phyloP scores from a whole-genome alignment of 768 basidiomycete genomes.

The Termitomyces sp. region DNA sequence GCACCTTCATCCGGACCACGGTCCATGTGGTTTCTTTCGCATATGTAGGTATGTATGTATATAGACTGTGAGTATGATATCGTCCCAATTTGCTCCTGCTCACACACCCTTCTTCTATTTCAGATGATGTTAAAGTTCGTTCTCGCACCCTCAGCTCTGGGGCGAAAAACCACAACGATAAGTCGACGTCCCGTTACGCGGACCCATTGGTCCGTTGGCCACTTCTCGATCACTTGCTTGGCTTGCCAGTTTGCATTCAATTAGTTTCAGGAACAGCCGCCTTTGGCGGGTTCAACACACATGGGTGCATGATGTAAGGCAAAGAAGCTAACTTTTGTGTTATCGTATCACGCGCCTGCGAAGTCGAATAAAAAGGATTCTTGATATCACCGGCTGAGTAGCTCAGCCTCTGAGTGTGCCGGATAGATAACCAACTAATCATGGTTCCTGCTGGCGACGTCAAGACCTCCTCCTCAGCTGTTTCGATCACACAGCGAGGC shows the following conservation, averaged over 20 bases:
- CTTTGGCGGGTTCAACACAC: neutral
- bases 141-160: neutral
- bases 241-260: neutral
- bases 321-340: neutral
- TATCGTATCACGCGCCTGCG: neutral
- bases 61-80: neutral
- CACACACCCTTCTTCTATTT: neutral
- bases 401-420: neutral
- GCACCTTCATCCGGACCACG: neutral
- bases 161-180: too few relatives aligned
- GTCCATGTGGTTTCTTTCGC: neutral
- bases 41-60: neutral
- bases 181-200: neutral
- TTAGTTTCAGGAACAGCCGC: neutral
- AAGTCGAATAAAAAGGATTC: neutral
- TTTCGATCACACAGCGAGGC: slow-evolving; percentile 7
- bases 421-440: neutral
- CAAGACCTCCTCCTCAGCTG: slow-evolving; percentile 4
- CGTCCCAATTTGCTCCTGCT: neutral
- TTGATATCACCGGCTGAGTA: neutral
- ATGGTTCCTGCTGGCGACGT: slow-evolving; percentile 8
- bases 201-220: neutral
- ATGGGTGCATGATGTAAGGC: neutral
- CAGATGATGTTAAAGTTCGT: neutral
- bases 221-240: neutral